phyloP scores from a whole-genome alignment of 441 rosid genomes.

The Bruguiera hainesii region DNA sequence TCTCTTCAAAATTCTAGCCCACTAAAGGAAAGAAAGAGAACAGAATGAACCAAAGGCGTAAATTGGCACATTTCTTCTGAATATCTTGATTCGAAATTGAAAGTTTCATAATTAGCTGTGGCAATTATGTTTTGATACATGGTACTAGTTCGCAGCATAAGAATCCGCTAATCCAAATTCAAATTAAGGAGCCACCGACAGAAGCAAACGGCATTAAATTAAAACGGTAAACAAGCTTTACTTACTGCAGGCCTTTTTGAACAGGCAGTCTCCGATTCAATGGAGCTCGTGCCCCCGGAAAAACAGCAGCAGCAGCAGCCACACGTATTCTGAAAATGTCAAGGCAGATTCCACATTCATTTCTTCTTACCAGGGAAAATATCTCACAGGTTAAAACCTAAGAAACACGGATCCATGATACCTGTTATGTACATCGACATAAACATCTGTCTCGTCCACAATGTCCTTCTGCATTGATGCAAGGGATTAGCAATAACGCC shows the following conservation, averaged over 20 bases:
- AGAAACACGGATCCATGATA: slow-evolving; percentile 13
- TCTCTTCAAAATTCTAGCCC: background rate
- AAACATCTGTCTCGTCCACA: slow-evolving; percentile 97
- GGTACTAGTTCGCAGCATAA: background rate
- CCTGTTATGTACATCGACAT: slow-evolving; percentile 94
- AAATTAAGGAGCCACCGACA: background rate
- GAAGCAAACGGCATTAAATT: background rate
- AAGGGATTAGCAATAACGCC: slow-evolving; percentile 15
- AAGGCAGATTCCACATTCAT: slow-evolving; percentile 2
- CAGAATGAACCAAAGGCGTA: background rate
- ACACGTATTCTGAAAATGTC: slow-evolving; percentile 72
- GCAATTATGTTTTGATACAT: no score
- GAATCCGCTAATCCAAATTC: background rate
- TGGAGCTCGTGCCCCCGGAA: slow-evolving; percentile 78
- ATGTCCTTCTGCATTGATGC: slow-evolving; percentile 68
- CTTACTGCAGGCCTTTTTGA: slow-evolving; percentile 74
- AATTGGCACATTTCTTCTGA: no score
- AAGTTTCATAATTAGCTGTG: no score
- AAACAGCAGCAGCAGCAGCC: slow-evolving; percentile 94
- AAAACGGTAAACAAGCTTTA: slow-evolving; percentile 6
- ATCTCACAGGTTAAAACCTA: background rate
- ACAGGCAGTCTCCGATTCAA: slow-evolving; percentile 56
- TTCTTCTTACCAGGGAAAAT: slow-evolving; percentile 7
- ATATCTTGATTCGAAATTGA: no score
- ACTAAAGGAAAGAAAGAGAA: background rate